These are phyloP conservation scores for Flaveria floridana DNA, from an alignment of 140 eudicot genomes.

Conservation along the genomic window DNA sequence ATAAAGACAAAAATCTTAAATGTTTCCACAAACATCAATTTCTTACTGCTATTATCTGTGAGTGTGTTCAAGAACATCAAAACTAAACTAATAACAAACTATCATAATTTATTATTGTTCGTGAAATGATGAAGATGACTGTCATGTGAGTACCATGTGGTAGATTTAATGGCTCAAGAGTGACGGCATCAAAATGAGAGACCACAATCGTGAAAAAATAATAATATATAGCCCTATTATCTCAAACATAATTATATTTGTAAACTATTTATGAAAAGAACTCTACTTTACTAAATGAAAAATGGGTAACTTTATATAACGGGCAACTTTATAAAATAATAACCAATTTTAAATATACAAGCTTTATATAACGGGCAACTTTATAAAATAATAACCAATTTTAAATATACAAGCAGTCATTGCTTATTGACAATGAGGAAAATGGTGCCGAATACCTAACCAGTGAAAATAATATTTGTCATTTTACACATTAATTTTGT, in stretches of 20 bases:
- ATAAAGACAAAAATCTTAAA: background rate
- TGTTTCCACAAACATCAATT: background rate
- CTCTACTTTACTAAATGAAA: background rate
- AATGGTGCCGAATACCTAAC: background rate
- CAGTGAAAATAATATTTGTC: background rate
- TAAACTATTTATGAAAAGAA: background rate
- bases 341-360: background rate
- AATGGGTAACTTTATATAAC: background rate
- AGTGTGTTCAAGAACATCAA: background rate
- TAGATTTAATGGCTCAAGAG: conserved; percentile 11
- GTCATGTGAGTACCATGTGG: background rate
- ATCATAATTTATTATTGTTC: background rate
- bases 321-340: too few species aligned
- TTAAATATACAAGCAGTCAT: background rate
- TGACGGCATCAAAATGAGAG: background rate
- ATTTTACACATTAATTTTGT: background rate
- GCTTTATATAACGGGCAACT: too few species aligned
- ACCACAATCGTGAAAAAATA: background rate
- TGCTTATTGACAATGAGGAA: conserved; percentile 2
- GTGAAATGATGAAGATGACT: background rate
- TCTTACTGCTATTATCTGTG: background rate
- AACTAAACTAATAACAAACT: background rate
- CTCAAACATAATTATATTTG: background rate
- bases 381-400: background rate
- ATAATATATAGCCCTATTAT: background rate